These are phyloP conservation scores for Themeda triandra DNA, from an alignment of 176 grass and related monocot species.

Conservation along the genomic window DNA sequence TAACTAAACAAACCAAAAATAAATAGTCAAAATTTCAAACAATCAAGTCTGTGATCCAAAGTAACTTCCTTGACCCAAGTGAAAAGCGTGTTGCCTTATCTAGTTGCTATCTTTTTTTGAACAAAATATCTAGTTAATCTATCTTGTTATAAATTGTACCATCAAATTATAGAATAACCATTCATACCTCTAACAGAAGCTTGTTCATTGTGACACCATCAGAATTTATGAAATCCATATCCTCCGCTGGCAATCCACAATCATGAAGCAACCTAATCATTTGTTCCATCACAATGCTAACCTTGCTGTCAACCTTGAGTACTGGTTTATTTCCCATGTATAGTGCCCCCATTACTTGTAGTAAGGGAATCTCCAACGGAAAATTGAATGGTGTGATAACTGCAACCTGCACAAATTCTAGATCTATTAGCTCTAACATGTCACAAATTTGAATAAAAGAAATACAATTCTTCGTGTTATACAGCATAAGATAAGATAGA, in stretches of 20 bases:
- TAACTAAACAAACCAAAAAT: not conserved
- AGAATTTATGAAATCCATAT: constrained; percentile 94
- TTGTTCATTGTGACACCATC: constrained; percentile 95
- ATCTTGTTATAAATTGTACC: not conserved
- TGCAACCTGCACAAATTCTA: constrained; percentile 67
- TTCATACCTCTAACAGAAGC: constrained; percentile 71
- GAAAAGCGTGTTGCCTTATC: not conserved
- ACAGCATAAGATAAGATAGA: not conserved
- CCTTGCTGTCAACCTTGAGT: constrained; percentile 99
- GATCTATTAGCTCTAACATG: constrained; percentile 23
- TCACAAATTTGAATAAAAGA: constrained; percentile 9
- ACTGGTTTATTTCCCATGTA: constrained; percentile 99
- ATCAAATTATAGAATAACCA: not conserved
- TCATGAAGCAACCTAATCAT: constrained; percentile 88
- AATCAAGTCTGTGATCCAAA: not conserved
- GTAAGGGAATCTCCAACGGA: constrained; percentile 83
- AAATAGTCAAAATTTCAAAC: not conserved
- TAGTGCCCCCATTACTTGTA: constrained; percentile 96
- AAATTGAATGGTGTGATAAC: constrained; percentile 98
- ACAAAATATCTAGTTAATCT: not conserved
- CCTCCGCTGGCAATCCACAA: constrained; percentile 84
- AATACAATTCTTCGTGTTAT: not conserved
- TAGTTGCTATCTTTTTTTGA: constrained; percentile 9
- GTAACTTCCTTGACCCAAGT: not conserved
- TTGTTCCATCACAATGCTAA: constrained; percentile 99